Evolutionary conservation across 225 moss, liverwort and hornwort species (phyloP).

Genomic region (Pseudoscleropodium purum): DNA sequence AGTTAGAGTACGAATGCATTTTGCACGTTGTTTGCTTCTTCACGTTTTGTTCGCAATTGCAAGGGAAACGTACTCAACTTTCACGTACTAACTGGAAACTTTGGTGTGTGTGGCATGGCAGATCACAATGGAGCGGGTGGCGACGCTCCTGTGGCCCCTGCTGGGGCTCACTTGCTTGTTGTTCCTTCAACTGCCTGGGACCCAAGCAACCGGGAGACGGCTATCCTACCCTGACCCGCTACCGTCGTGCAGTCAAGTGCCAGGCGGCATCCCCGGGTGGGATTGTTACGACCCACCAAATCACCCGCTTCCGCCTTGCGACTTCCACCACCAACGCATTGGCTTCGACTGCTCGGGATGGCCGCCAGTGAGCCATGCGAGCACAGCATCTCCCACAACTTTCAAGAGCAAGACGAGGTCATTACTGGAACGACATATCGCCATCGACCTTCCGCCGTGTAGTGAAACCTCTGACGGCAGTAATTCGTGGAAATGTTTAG

Average conservation of each 20-base stretch:
- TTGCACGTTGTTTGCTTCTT: not conserved
- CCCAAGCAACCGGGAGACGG: not conserved
- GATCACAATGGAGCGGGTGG: not conserved
- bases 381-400: not conserved
- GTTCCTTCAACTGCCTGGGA: not conserved
- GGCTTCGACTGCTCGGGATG: not conserved
- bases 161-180: not conserved
- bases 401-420: not conserved
- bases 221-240: not conserved
- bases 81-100: not conserved
- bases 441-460: not conserved
- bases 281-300: not conserved
- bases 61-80: not conserved
- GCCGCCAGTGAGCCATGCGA: not conserved
- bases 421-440: not conserved
- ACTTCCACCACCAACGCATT: not conserved
- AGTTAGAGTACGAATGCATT: not conserved
- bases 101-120: not conserved
- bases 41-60: not conserved
- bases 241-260: not conserved
- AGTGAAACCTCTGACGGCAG: not conserved
- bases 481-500: not conserved
- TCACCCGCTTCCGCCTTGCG: not conserved
- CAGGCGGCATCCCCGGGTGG: not conserved
- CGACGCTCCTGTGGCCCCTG: not conserved